These are phyloP conservation scores for Chaetoceros tenuissimus DNA, from an alignment of 108 stramenopile species.

Conservation along the genomic window DNA sequence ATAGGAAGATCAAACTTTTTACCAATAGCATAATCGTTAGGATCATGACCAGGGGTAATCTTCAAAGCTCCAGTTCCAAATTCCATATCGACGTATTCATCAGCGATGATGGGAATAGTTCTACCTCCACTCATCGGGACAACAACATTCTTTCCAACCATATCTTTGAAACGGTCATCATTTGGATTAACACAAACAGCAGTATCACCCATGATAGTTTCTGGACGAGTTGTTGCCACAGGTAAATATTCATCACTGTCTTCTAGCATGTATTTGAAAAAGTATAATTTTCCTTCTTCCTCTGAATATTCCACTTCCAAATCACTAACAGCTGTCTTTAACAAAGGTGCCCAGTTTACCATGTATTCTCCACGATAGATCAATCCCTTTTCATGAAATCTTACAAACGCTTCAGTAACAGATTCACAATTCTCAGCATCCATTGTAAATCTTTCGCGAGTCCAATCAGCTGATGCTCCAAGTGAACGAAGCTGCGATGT, in stretches of 20 bases:
- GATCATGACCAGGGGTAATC: conserved; percentile 95
- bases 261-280: conserved; percentile 91
- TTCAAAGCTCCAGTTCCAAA: conserved; percentile 97
- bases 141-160: conserved; percentile 81
- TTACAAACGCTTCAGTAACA: conserved; percentile 93
- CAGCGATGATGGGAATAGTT: conserved; percentile 84
- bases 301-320: conserved; percentile 92
- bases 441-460: conserved; percentile 95
- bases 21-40: conserved; percentile 94
- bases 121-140: conserved; percentile 83
- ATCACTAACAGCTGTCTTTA: conserved; percentile 97
- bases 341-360: conserved; percentile 97
- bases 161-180: conserved; percentile 85
- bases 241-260: conserved; percentile 75
- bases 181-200: conserved; percentile 94
- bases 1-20: conserved; percentile 85
- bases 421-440: conserved; percentile 78
- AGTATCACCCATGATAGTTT: conserved; percentile 94
- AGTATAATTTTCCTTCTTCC: conserved; percentile 92
- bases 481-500: conserved; percentile 87
- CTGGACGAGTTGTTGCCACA: conserved; percentile 91
- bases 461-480: conserved; percentile 98
- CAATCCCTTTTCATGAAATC: conserved; percentile 90
- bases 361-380: conserved; percentile 94
- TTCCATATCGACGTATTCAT: conserved; percentile 94